Conservation (phyloP, 2,329 filamentous ascomycete genomes). For the Cladosporium sp. region DNA sequence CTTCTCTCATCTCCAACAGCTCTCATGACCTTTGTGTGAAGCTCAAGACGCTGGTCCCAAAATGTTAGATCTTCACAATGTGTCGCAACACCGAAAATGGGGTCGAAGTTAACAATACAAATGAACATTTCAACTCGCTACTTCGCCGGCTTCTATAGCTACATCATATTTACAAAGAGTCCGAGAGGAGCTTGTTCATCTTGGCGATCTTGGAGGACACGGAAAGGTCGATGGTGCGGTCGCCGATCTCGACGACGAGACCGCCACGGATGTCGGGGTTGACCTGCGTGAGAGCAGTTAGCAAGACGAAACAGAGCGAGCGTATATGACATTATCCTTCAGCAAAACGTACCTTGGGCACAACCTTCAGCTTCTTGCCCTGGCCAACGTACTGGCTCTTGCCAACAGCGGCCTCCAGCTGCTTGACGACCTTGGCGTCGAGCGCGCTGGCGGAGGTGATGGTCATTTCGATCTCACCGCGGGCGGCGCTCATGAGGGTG, state of each 20-base stretch:
- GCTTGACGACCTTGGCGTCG: slow-evolving; percentile 78
- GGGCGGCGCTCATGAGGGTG: slow-evolving; percentile 80
- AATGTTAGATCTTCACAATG: too few species aligned
- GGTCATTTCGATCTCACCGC: slow-evolving; percentile 88
- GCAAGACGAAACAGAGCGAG: not conserved
- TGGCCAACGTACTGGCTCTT: slow-evolving; percentile 85
- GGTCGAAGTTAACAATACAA: slow-evolving; percentile 7
- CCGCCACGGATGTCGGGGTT: slow-evolving; percentile 93
- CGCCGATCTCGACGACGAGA: slow-evolving; percentile 87
- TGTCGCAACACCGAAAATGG: not conserved
- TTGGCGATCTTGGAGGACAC: slow-evolving; percentile 92
- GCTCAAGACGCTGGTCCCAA: too few species aligned
- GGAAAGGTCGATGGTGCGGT: slow-evolving; percentile 96
- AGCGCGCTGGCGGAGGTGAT: slow-evolving; percentile 89
- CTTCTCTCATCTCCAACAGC: too few species aligned
- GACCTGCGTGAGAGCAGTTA: slow-evolving; percentile 53
- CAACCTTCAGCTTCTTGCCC: slow-evolving; percentile 98
- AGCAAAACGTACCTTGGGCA: slow-evolving; percentile 63
- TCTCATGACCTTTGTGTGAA: too few species aligned
- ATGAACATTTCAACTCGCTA: slow-evolving; percentile 14
- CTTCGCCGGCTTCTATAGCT: slow-evolving; percentile 11
- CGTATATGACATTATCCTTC: not conserved
- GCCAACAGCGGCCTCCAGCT: slow-evolving; percentile 80
- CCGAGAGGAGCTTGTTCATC: slow-evolving; percentile 99
- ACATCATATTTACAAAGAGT: slow-evolving; percentile 75